phyloP scores from a whole-genome alignment of 306 rosid species.

The Adenanthera pavonina region DNA sequence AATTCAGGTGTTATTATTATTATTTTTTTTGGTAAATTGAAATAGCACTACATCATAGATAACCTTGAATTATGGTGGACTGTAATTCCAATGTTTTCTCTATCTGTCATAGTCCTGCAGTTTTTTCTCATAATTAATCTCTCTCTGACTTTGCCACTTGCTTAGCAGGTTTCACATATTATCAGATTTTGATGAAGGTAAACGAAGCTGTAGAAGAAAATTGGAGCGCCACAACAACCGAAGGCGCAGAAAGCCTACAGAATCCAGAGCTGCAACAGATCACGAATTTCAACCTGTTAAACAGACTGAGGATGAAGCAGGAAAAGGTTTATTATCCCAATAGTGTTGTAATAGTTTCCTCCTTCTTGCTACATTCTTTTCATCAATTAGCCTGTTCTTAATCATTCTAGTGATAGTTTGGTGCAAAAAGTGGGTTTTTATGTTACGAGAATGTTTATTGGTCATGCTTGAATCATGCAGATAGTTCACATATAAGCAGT shows the following conservation, averaged over 20 bases:
- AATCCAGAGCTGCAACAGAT: constrained; percentile 42
- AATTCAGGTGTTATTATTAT: neutral
- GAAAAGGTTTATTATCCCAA: constrained; percentile 56
- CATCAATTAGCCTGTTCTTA: neutral
- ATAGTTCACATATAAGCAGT: constrained; percentile 53
- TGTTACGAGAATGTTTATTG: constrained; percentile 34
- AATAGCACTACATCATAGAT: neutral
- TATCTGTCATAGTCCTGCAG: neutral
- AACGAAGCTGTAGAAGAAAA: constrained; percentile 93
- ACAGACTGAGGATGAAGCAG: constrained; percentile 60
- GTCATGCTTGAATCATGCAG: constrained; percentile 48
- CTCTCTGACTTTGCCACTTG: constrained; percentile 27
- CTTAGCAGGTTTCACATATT: constrained; percentile 79
- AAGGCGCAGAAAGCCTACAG: constrained; percentile 75
- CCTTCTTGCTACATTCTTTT: neutral
- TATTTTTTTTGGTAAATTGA: neutral
- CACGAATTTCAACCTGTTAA: constrained; percentile 56
- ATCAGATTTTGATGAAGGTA: constrained; percentile 94
- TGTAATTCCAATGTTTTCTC: neutral
- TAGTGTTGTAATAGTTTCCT: neutral
- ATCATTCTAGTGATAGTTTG: neutral
- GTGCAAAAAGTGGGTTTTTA: constrained; percentile 4
- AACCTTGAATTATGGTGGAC: neutral
- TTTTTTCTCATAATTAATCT: neutral
- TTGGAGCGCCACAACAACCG: constrained; percentile 91